Percentiles rank a stretch among this genome's conserved stretches.
These are phyloP conservation scores for Tritrichomonas musculus DNA, from an alignment of 208 protist species.

Conservation along the genomic window DNA sequence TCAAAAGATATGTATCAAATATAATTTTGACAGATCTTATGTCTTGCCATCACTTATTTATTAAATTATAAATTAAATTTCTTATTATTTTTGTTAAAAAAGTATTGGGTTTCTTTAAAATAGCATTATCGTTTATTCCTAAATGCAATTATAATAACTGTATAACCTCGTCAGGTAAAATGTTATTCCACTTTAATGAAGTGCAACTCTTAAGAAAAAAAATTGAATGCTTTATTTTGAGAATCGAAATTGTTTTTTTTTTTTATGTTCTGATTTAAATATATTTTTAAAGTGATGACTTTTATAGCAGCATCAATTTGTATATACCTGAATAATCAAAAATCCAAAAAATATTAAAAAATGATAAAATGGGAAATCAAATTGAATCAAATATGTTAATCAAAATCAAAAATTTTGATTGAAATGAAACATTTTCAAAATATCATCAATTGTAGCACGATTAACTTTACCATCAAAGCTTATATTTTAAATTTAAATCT, in stretches of 20 bases:
- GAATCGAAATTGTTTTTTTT: not conserved
- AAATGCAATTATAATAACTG: not conserved
- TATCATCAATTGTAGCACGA: not conserved
- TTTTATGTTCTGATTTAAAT: not conserved
- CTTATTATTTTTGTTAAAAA: not conserved
- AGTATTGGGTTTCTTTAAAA: not conserved
- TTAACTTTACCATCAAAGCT: too few species aligned
- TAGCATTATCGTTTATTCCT: not conserved
- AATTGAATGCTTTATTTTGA: not conserved
- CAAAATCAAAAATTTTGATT: not conserved
- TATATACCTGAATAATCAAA: not conserved
- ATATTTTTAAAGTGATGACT: not conserved
- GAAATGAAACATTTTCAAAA: not conserved
- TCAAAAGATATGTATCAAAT: not conserved
- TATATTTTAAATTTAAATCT: too few species aligned
- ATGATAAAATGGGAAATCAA: not conserved
- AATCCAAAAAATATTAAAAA: not conserved
- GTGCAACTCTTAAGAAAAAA: not conserved
- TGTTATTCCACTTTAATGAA: not conserved
- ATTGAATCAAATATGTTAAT: not conserved
- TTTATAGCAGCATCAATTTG: not conserved
- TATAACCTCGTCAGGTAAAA: not conserved
- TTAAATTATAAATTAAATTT: not conserved
- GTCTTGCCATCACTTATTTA: not conserved
- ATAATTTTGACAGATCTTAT: not conserved